These are phyloP conservation scores for Phylloporus sp. DNA, from an alignment of 768 basidiomycete genomes.

Conservation along the genomic window DNA sequence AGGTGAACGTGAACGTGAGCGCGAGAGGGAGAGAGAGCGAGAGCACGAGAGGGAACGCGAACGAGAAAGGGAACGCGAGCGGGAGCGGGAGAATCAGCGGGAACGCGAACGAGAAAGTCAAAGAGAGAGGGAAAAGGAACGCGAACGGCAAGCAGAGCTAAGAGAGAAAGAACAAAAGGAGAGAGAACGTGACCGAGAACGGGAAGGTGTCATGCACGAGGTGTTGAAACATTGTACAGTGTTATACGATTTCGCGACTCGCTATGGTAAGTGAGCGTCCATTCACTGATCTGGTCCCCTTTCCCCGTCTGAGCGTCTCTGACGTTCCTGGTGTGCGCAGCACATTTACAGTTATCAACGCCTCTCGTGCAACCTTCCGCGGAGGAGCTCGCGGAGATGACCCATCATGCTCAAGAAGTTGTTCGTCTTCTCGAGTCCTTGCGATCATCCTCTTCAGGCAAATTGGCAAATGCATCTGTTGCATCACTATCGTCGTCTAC, in stretches of 20 bases:
- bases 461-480: conserved; percentile 13
- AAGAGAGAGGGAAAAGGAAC: conserved; percentile 21
- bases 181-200: conserved; percentile 20
- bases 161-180: conserved; percentile 23
- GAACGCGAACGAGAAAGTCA: conserved; percentile 22
- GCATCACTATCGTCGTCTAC: conserved; percentile 14
- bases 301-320: not conserved
- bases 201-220: conserved; percentile 22
- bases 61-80: conserved; percentile 21
- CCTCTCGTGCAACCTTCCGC: conserved; percentile 50
- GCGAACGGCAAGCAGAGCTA: conserved; percentile 19
- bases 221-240: conserved; percentile 49
- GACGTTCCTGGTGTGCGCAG: conserved; percentile 12
- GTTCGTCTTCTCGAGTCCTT: conserved; percentile 58
- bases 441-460: conserved; percentile 20
- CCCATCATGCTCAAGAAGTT: conserved; percentile 58
- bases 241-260: conserved; percentile 61
- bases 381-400: conserved; percentile 67
- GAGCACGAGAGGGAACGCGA: conserved; percentile 16
- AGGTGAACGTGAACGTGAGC: conserved; percentile 21
- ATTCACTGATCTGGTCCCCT: not conserved
- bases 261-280: conserved; percentile 49
- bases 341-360: conserved; percentile 38
- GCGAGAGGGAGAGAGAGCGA: conserved; percentile 19
- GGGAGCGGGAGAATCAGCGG: conserved; percentile 15